Evolutionary conservation across 116 monocot species (phyloP).

Genomic region (Iris pallida): DNA sequence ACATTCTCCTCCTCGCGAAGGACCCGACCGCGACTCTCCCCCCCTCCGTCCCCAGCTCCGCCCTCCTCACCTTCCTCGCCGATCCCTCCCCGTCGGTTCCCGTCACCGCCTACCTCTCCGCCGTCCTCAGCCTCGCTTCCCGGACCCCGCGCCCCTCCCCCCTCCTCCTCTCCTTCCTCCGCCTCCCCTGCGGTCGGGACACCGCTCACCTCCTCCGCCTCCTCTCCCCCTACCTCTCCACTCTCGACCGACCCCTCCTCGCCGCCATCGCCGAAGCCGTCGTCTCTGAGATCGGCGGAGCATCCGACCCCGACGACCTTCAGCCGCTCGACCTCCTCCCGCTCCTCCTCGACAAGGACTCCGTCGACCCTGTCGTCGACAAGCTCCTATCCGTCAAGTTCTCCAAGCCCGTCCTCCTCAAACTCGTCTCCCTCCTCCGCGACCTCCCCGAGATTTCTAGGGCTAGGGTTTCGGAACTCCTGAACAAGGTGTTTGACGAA

Average conservation of each 20-base stretch:
- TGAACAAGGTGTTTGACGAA: conserved; percentile 51
- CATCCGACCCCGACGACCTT: conserved; percentile 15
- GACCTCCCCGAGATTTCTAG: conserved; percentile 41
- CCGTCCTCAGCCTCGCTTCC: conserved; percentile 36
- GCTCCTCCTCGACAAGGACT: conserved; percentile 16
- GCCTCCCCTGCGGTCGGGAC: conserved; percentile 20
- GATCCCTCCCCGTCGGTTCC: conserved; percentile 22
- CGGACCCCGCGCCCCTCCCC: conserved; percentile 32
- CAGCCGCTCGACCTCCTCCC: conserved; percentile 32
- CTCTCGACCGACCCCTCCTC: conserved; percentile 20
- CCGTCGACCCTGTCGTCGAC: conserved; percentile 22
- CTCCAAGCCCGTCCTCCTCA: conserved; percentile 57
- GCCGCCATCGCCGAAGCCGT: conserved; percentile 14
- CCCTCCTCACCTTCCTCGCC: conserved; percentile 37
- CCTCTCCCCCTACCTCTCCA: conserved; percentile 24
- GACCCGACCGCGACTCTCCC: conserved; percentile 27
- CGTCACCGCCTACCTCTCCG: conserved; percentile 31
- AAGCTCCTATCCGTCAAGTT: conserved; percentile 42
- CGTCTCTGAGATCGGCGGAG: conserved; percentile 9
- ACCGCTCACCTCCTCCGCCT: conserved; percentile 21
- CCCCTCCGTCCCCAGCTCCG: conserved; percentile 28
- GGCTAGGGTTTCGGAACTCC: conserved; percentile 29
- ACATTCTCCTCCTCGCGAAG: conserved; percentile 32
- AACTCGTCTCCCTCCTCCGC: conserved; percentile 53
- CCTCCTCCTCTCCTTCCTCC: conserved; percentile 37